Percentiles rank a stretch among this genome's conserved stretches.
Evolutionary conservation across 1,139 yeast species (phyloP).

Genomic region (Scheffersomyces cryptocercus): DNA sequence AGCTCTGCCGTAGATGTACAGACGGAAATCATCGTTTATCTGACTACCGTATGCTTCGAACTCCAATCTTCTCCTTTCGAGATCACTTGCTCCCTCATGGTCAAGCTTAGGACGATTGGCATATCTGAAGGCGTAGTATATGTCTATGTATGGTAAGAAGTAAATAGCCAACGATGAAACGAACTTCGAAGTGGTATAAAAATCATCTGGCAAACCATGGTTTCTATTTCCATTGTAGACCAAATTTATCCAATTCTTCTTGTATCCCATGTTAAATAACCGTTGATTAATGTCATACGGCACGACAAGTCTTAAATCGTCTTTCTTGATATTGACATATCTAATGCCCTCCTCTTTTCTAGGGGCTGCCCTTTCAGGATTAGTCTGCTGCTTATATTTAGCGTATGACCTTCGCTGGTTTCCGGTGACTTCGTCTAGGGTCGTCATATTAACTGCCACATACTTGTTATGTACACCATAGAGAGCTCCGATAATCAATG

Average conservation of each 20-base stretch:
- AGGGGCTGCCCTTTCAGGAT: constrained; percentile 16
- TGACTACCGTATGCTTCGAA: constrained; percentile 11
- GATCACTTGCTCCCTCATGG: background rate
- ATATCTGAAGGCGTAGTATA: constrained; percentile 13
- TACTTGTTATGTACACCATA: constrained; percentile 37
- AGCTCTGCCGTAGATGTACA: constrained; percentile 21
- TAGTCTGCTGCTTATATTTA: constrained; percentile 20
- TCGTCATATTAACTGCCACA: constrained; percentile 44
- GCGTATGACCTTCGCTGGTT: constrained; percentile 25
- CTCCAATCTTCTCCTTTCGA: constrained; percentile 1
- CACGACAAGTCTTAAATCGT: constrained; percentile 30
- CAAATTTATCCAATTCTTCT: constrained; percentile 36
- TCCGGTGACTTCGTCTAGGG: constrained; percentile 27
- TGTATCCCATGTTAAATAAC: constrained; percentile 32
- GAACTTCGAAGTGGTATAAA: constrained; percentile 14
- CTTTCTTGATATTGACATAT: constrained; percentile 29
- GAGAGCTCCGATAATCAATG: constrained; percentile 41
- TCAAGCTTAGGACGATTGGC: constrained; percentile 1
- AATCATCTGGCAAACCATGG: constrained; percentile 10
- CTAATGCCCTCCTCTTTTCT: constrained; percentile 33
- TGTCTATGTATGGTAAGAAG: constrained; percentile 33
- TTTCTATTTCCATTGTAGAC: constrained; percentile 31
- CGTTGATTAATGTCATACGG: constrained; percentile 23
- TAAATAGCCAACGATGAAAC: constrained; percentile 21
- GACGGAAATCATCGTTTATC: constrained; percentile 21